phyloP scores from a whole-genome alignment of 176 grass and related monocot species.

The Urochloa ruziziensis region DNA sequence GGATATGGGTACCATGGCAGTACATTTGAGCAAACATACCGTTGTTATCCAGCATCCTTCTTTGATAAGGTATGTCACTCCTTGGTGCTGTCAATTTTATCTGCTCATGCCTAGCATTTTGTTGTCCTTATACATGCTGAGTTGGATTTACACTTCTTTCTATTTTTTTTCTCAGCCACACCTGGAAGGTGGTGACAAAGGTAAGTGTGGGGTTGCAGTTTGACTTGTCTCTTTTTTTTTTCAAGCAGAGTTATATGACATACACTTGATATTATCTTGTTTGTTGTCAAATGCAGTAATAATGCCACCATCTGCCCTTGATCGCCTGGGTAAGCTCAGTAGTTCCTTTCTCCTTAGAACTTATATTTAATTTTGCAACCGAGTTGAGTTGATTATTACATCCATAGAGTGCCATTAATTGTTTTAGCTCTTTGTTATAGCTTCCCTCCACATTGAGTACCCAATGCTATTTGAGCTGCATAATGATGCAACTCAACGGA shows the following conservation, averaged over 20 bases:
- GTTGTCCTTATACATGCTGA: background rate
- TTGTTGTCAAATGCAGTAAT: conserved; percentile 60
- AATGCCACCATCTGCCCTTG: conserved; percentile 86
- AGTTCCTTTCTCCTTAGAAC: background rate
- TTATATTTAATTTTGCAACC: background rate
- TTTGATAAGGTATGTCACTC: conserved; percentile 70
- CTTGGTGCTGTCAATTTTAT: conserved; percentile 8
- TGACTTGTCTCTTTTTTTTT: background rate
- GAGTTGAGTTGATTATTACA: conserved; percentile 2
- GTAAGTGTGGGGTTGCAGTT: conserved; percentile 3
- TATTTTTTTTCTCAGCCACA: conserved; percentile 62
- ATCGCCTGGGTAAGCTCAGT: conserved; percentile 71
- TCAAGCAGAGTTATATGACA: background rate
- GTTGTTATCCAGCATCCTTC: conserved; percentile 81
- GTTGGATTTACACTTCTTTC: conserved; percentile 31
- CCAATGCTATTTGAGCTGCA: conserved; percentile 89
- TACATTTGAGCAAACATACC: conserved; percentile 74
- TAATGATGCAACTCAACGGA: conserved; percentile 59
- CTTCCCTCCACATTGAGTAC: conserved; percentile 80
- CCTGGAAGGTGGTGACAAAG: conserved; percentile 82
- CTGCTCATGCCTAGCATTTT: background rate
- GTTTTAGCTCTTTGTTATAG: conserved; percentile 44
- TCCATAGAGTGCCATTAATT: background rate
- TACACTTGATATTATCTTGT: conserved; percentile 21
- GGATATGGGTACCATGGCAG: conserved; percentile 54